Conservation (phyloP, 1,284 basidiomycete genomes). For the Fomitopsis palustris region DNA sequence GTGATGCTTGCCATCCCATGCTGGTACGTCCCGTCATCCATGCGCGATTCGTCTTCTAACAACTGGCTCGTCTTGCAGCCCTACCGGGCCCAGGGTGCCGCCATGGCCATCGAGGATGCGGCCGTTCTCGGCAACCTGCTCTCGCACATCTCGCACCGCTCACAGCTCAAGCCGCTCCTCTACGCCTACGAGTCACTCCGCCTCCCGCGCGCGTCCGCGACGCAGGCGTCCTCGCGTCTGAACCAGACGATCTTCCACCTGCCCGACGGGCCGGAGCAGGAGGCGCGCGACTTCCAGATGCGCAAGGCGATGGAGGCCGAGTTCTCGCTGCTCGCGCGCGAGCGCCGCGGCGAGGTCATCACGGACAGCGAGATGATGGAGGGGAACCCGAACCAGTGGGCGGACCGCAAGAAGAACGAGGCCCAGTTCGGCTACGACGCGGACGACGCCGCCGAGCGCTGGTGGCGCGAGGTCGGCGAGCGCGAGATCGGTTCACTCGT, state of each 20-base stretch:
- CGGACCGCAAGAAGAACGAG: slow-evolving; percentile 41
- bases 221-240: slow-evolving; percentile 44
- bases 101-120: slow-evolving; percentile 69
- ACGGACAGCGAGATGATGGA: slow-evolving; percentile 14
- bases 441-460: slow-evolving; percentile 43
- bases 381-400: slow-evolving; percentile 49
- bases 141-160: slow-evolving; percentile 38
- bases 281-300: slow-evolving; percentile 50
- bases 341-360: slow-evolving; percentile 1
- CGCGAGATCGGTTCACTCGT: not conserved
- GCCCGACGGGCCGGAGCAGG: slow-evolving; percentile 51
- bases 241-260: slow-evolving; percentile 56
- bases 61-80: slow-evolving; percentile 41
- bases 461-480: slow-evolving; percentile 39
- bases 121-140: slow-evolving; percentile 59
- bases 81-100: slow-evolving; percentile 65
- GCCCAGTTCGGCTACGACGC: slow-evolving; percentile 49
- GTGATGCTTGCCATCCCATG: slow-evolving; percentile 58
- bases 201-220: slow-evolving; percentile 39
- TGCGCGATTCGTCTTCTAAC: slow-evolving; percentile 12
- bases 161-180: slow-evolving; percentile 45
- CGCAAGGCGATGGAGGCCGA: slow-evolving; percentile 43
- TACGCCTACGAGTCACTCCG: slow-evolving; percentile 52
- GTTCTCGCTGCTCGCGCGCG: slow-evolving; percentile 17
- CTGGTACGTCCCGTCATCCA: slow-evolving; percentile 29